These are phyloP conservation scores for Daldinia decipiens DNA, from an alignment of 495 filamentous ascomycete genomes.

Conservation along the genomic window DNA sequence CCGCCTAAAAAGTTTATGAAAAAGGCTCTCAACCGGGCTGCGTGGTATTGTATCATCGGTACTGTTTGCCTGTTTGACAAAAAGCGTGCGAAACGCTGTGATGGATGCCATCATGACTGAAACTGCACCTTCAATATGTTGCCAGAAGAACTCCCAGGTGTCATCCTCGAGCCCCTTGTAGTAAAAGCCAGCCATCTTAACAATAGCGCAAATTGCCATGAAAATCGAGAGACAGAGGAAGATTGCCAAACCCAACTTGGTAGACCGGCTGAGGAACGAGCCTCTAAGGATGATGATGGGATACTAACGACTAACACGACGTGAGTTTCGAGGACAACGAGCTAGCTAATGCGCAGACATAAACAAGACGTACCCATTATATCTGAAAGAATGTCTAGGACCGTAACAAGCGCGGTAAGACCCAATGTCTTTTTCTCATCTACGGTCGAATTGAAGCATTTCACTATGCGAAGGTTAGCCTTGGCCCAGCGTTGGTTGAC, in stretches of 20 bases:
- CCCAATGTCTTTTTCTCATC: slow-evolving; percentile 17
- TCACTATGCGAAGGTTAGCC: slow-evolving; percentile 10
- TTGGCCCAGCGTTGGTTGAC: no score
- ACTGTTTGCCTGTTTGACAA: slow-evolving; percentile 13
- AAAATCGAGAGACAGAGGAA: slow-evolving; percentile 36
- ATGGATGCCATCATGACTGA: slow-evolving; percentile 37
- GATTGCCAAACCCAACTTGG: slow-evolving; percentile 27
- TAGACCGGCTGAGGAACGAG: slow-evolving; percentile 26
- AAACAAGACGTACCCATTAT: slow-evolving; percentile 21
- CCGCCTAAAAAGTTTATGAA: not conserved
- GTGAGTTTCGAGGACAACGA: not conserved
- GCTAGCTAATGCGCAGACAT: not conserved
- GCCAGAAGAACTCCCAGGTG: slow-evolving; percentile 39
- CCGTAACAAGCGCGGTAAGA: slow-evolving; percentile 18
- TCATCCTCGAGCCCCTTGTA: slow-evolving; percentile 24
- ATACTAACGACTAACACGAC: slow-evolving; percentile 20
- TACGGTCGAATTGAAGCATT: slow-evolving; percentile 20
- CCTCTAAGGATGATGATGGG: slow-evolving; percentile 33
- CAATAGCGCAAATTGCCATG: slow-evolving; percentile 31
- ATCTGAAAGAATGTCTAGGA: slow-evolving; percentile 30
- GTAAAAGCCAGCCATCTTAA: slow-evolving; percentile 19
- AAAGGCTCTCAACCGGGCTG: not conserved
- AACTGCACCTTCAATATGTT: slow-evolving; percentile 30
- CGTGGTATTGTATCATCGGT: no score
- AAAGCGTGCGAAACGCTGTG: slow-evolving; percentile 32